Evolutionary conservation across 2,329 filamentous ascomycete species (phyloP), one percentile per base, ranked within the genome.

Genomic region (Capronia epimyces): DNA sequence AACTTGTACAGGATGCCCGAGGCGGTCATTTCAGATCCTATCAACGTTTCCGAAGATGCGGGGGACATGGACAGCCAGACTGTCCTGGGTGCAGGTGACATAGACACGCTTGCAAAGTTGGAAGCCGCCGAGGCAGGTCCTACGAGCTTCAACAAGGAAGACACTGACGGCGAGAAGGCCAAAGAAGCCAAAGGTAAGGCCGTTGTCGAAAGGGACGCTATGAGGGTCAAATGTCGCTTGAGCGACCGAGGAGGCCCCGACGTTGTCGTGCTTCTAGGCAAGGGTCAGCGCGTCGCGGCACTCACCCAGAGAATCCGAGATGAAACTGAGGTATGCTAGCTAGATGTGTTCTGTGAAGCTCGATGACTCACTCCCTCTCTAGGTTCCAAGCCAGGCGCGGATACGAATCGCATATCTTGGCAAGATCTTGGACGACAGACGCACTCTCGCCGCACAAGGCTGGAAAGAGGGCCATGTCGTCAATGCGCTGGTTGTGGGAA

Each of bases 391-490:
- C 6, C 72, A 71, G 39, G 81, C 80, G 55, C 78, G 75, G 42
- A 73, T 95, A 44, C 81, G 81, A 47, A 78, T 95, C 52, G 83
- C 82, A 16, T 94, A 95, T 66, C 77, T 93, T 68, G 90, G 90
- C 59, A 88, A 83, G 65, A 80, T 90, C 44, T 76, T 95, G 40
- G 82, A 83, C 58, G 87, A 91, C 57, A 75, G 76, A 47, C 66
- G 79, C 16, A 76, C 83, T 1, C 67, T 95, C 15, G 67, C 74
- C 39, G 76, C 78, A 2, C 85, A 93, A 60, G 86, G 85, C 43
- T 95, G 87, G 86, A 79, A 82, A 61, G 75, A 79, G 54, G 86
- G 82, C 29, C 79, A 93, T 64, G 74, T 93, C 27, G 71, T 95
- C 48, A 93, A 90, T 65, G 89, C 84, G 18, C 73, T 93, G 52